A percentile compares a stretch with the other conserved stretches of the same genome.
phyloP scores from a whole-genome alignment of 306 rosid genomes.

The Cucurbita moschata region DNA sequence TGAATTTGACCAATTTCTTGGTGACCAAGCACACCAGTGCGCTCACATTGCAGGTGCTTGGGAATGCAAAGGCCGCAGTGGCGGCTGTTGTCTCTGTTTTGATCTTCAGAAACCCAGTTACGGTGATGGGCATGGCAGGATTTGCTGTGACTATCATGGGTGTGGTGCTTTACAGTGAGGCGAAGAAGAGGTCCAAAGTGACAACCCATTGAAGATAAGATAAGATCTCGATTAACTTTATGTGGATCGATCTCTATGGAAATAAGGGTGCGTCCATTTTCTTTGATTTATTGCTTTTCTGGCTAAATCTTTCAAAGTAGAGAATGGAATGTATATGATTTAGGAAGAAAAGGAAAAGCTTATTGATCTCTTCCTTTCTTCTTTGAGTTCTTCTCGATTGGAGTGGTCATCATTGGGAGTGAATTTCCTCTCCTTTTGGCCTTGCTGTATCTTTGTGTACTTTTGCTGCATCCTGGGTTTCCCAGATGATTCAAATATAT shows the following conservation, averaged over 20 bases:
- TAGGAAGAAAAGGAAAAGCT: background rate
- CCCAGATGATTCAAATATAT: background rate
- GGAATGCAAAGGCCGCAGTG: conserved; percentile 58
- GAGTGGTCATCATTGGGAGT: background rate
- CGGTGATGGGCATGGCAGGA: conserved; percentile 48
- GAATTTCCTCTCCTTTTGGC: background rate
- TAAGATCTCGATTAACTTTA: background rate
- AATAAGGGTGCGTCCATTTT: background rate
- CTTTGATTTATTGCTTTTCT: conserved; percentile 1
- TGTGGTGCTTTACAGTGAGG: conserved; percentile 65
- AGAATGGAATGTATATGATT: conserved; percentile 5
- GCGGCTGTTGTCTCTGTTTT: conserved; percentile 62
- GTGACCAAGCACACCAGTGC: conserved; percentile 65
- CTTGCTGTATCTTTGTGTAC: background rate
- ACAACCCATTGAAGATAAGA: conserved; percentile 15
- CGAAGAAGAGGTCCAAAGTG: conserved; percentile 52
- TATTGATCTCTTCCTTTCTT: background rate
- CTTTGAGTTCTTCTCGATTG: background rate
- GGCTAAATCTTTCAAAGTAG: background rate
- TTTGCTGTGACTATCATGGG: conserved; percentile 52
- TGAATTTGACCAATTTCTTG: conserved; percentile 47
- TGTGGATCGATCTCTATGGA: background rate
- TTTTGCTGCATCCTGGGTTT: background rate
- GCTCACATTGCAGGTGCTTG: conserved; percentile 50
- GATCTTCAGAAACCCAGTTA: conserved; percentile 56